These are phyloP conservation scores for Coleophoma cylindrospora DNA, from an alignment of 2,329 filamentous ascomycete genomes.

Conservation along the genomic window DNA sequence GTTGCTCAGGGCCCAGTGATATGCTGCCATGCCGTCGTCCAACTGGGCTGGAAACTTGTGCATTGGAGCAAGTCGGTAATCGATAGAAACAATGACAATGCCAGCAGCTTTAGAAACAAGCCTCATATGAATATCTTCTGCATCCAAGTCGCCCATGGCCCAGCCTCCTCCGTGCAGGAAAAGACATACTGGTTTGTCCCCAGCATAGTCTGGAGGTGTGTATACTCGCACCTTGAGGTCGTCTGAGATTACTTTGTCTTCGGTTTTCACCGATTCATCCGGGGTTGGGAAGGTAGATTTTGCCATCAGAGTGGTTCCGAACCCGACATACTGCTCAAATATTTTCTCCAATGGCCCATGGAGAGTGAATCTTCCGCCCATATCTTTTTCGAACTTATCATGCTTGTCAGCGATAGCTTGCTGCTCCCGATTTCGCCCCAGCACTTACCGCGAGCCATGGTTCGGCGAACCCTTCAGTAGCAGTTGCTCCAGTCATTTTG, in stretches of 20 bases:
- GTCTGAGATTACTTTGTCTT: slow-evolving; percentile 22
- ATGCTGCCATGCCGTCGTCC: slow-evolving; percentile 27
- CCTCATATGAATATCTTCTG: slow-evolving; percentile 25
- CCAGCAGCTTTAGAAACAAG: slow-evolving; percentile 20
- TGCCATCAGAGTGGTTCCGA: slow-evolving; percentile 3
- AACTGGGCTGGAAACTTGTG: slow-evolving; percentile 29
- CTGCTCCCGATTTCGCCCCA: no score
- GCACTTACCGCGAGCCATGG: slow-evolving; percentile 9
- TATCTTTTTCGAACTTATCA: slow-evolving; percentile 11
- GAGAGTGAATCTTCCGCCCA: slow-evolving; percentile 7
- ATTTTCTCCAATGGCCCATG: slow-evolving; percentile 1
- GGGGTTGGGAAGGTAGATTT: slow-evolving; percentile 19
- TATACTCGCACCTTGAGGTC: slow-evolving; percentile 29
- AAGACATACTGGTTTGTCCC: slow-evolving; percentile 26
- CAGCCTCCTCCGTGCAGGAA: slow-evolving; percentile 32
- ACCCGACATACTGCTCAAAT: not conserved
- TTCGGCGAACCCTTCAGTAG: slow-evolving; percentile 6
- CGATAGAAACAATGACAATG: slow-evolving; percentile 29
- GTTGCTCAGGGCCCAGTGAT: slow-evolving; percentile 27
- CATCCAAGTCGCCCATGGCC: slow-evolving; percentile 29
- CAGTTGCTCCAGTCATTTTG: not conserved
- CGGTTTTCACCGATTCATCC: slow-evolving; percentile 25
- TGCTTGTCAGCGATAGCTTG: no score
- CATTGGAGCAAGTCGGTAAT: slow-evolving; percentile 29
- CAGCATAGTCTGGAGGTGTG: slow-evolving; percentile 24